Conservation (phyloP, 2,329 filamentous ascomycete genomes). For the Calonectria montana region DNA sequence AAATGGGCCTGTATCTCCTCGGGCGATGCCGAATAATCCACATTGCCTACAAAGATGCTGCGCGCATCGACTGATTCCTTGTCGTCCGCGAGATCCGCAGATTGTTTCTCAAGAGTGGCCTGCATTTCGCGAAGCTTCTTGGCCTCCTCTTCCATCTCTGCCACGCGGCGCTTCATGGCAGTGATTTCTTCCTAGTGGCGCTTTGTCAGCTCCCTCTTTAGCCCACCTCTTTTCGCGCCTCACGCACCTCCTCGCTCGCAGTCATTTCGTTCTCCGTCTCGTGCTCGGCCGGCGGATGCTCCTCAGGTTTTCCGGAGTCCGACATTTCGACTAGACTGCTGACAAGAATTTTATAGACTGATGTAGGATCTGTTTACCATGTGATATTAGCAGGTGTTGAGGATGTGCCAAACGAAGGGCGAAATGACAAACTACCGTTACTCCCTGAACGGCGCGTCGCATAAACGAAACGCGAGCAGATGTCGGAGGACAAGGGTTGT, state of each 20-base stretch:
- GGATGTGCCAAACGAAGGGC: not conserved
- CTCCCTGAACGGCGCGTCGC: conserved; percentile 20
- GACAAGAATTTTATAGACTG: not conserved
- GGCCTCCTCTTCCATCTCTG: conserved; percentile 91
- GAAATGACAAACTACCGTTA: conserved; percentile 9
- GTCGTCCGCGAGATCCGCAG: conserved; percentile 85
- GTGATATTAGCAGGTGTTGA: conserved; percentile 23
- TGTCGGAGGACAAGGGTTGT: conserved; percentile 3
- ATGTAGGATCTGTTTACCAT: conserved; percentile 13
- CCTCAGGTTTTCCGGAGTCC: conserved; percentile 48
- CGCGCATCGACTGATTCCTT: conserved; percentile 96
- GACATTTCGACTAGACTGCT: conserved; percentile 42
- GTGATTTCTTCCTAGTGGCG: conserved; percentile 77
- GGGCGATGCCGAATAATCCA: conserved; percentile 96
- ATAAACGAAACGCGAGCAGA: conserved; percentile 24
- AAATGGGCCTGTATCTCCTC: conserved; percentile 98
- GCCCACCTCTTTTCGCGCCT: conserved; percentile 45
- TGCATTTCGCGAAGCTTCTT: conserved; percentile 91
- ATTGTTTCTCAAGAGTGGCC: conserved; percentile 84
- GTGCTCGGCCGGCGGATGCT: conserved; percentile 43
- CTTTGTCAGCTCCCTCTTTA: conserved; percentile 47
- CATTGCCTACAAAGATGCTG: conserved; percentile 98
- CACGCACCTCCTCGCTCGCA: conserved; percentile 51
- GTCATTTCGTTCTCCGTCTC: conserved; percentile 46
- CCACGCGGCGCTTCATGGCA: conserved; percentile 87